phyloP scores from a whole-genome alignment of 108 stramenopile genomes.

The Licmophora abbreviata region DNA sequence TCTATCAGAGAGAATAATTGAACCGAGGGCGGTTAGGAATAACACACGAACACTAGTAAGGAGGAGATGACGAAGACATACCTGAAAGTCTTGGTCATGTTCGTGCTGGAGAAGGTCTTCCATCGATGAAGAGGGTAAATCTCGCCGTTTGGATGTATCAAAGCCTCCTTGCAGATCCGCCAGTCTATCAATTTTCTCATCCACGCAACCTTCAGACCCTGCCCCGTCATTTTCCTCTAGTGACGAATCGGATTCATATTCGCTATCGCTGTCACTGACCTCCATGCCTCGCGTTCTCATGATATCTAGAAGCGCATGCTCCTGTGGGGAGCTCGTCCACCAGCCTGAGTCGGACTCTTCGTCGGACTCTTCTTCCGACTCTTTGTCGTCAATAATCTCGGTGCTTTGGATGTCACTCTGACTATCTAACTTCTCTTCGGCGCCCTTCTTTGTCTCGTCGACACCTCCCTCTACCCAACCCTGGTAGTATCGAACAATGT shows the following conservation, averaged over 20 bases:
- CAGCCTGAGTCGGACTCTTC: constrained; percentile 10
- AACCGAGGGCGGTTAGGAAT: constrained; percentile 10
- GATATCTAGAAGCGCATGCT: no score
- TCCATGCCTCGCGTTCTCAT: no score
- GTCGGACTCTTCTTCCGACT: not conserved
- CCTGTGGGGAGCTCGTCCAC: constrained; percentile 33
- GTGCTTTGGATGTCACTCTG: not conserved
- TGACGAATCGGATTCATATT: not conserved
- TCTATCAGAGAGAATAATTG: constrained; percentile 19
- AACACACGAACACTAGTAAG: no score
- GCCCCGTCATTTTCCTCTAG: not conserved
- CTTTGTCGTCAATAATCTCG: not conserved
- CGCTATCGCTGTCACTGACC: no score
- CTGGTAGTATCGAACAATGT: constrained; percentile 12
- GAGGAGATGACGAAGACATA: no score
- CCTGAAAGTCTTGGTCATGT: no score
- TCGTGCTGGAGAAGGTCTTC: constrained; percentile 35
- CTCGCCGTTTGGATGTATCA: constrained; percentile 1
- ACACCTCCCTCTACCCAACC: constrained; percentile 10
- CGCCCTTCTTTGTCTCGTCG: not conserved
- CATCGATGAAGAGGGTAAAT: constrained; percentile 9
- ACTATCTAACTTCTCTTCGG: not conserved
- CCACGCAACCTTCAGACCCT: not conserved
- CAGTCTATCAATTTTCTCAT: constrained; percentile 5
- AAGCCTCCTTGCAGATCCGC: not conserved